phyloP scores from a whole-genome alignment of 176 grass and related monocot genomes.

The Juncus inflexus region DNA sequence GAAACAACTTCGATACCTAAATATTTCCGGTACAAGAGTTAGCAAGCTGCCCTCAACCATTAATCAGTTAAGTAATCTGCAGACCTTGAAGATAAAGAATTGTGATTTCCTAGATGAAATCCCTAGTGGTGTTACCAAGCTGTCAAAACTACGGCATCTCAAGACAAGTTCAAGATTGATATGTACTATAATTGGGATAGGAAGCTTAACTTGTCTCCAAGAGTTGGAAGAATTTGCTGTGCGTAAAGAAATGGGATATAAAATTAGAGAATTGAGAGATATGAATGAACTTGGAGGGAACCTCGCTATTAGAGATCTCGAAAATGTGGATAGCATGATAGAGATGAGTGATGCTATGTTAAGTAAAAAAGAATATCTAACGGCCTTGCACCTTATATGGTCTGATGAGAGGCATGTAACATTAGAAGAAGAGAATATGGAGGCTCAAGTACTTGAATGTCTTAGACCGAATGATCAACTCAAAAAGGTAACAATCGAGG shows the following conservation, averaged over 20 bases:
- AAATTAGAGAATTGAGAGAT: constrained; percentile 46
- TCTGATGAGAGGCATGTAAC: constrained; percentile 31
- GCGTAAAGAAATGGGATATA: constrained; percentile 44
- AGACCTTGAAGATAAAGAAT: constrained; percentile 48
- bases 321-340: constrained; percentile 37
- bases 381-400: constrained; percentile 47
- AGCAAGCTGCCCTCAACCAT: constrained; percentile 45
- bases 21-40: constrained; percentile 49
- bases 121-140: constrained; percentile 45
- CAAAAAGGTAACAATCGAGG: constrained; percentile 47
- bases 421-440: constrained; percentile 17
- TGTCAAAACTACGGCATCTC: constrained; percentile 53
- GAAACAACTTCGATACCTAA: constrained; percentile 68
- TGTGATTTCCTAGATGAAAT: constrained; percentile 40
- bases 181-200: constrained; percentile 36
- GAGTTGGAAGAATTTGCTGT: constrained; percentile 60
- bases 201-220: constrained; percentile 52
- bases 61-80: constrained; percentile 45
- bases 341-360: constrained; percentile 47
- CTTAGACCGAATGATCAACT: constrained; percentile 50
- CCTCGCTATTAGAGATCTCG: constrained; percentile 46
- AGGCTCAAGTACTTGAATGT: constrained; percentile 39
- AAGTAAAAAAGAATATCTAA: constrained; percentile 41
- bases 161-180: constrained; percentile 47
- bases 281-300: constrained; percentile 44